Evolutionary conservation across 495 filamentous ascomycete species (phyloP), one percentile per base, ranked within the genome.

Genomic region (Glarea lozoyensis): DNA sequence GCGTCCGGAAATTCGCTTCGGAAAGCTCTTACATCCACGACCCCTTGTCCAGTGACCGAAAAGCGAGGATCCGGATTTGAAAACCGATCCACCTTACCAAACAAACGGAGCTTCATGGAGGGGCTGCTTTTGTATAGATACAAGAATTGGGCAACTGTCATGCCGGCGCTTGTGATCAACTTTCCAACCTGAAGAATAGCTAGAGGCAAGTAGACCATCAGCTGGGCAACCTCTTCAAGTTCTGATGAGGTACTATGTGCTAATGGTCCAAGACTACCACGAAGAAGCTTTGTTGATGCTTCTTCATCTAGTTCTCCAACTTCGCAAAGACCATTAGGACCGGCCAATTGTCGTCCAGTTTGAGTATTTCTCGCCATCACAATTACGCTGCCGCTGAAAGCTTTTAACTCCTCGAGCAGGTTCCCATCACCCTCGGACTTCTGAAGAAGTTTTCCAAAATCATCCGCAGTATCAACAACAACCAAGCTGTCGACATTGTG

Each of bases 61-160:
- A 46, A 32, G 16, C 29, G 16, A 25, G 9, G 35, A 33, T 40
- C 27, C 4, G 35, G 35, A 11, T 37, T 6, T 21, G 35, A n/a
- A 21, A 37, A 20, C 3, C 15, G 45, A 12, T 42, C 38, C 11
- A 48, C 36, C 29, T 40, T 37, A 19, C 11, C 16, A 22, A 46
- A 40, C 10, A 46, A 27, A 10, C 44, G 44, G 18, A 46, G 36
- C 13, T 33, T 21, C n/a, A 40, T 40, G 10, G 18, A 2, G 22
- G 40, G 36, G 2, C 37, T 18, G 23, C 15, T 40, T 3, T 20
- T 11, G 29, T 33, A 46, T 18, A 46, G 13, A 1, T 40, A 12
- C 12, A 40, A 17, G 27, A 46, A 46, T 40, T 46, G 44, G 21
- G 44, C 30, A 6, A 40, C 36, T 12, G 24, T 46, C 44, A 46